These are phyloP conservation scores for Cucurbita ficifolia DNA, from an alignment of 306 rosid genomes.

Conservation along the genomic window DNA sequence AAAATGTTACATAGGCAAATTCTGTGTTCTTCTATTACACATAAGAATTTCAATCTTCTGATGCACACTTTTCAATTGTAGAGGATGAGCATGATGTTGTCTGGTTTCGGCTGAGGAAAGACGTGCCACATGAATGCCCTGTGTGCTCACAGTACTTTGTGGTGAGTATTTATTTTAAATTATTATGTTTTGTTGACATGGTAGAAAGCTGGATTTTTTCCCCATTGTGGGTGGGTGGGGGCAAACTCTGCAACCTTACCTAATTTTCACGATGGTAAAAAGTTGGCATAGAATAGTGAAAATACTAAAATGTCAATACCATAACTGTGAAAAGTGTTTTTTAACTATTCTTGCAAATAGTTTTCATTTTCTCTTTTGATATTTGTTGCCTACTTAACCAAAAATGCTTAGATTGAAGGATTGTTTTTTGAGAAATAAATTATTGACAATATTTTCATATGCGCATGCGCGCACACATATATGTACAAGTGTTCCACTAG, in stretches of 20 bases:
- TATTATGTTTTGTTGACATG: background rate
- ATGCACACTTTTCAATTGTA: background rate
- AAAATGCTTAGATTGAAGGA: background rate
- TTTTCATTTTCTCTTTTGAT: background rate
- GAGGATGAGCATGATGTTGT: conserved; percentile 46
- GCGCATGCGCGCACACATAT: no score
- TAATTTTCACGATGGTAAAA: background rate
- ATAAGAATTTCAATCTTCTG: background rate
- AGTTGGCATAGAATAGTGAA: background rate
- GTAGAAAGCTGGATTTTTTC: background rate
- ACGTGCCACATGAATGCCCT: conserved; percentile 30
- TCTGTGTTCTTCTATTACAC: background rate
- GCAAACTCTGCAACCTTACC: no score
- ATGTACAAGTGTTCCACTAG: no score
- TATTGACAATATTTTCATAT: background rate
- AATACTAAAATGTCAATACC: background rate
- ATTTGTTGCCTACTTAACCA: no score
- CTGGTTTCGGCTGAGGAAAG: conserved; percentile 47
- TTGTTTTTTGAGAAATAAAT: background rate
- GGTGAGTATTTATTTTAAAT: conserved; percentile 10
- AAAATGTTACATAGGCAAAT: background rate
- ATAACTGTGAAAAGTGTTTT: background rate
- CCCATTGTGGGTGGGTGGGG: no score
- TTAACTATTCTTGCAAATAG: background rate
- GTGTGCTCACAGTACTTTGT: conserved; percentile 30